Percentiles rank a stretch among this genome's conserved stretches.
phyloP scores from a whole-genome alignment of 192 early-diverging fungal species.

The Coemansia asiatica region DNA sequence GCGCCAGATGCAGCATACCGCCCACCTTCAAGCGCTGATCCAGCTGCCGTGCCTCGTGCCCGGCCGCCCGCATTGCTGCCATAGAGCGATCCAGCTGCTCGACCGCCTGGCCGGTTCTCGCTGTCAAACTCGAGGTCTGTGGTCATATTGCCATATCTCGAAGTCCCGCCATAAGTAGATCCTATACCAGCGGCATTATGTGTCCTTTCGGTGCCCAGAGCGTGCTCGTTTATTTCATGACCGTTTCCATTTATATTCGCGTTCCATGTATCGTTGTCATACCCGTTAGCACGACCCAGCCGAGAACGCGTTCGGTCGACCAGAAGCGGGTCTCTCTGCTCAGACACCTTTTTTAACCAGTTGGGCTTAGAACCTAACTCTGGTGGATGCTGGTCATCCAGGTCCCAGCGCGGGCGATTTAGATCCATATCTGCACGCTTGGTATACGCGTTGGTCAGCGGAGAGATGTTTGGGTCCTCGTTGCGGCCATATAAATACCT shows the following conservation, averaged over 20 bases:
- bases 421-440: not conserved
- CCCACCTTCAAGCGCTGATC: not conserved
- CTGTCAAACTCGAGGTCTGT: not conserved
- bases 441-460: not conserved
- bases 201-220: not conserved
- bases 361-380: not conserved
- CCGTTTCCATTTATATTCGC: not conserved
- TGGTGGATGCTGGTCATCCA: not conserved
- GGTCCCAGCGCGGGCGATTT: not conserved
- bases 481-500: not conserved
- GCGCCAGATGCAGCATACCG: not conserved
- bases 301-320: not conserved
- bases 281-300: not conserved
- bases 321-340: not conserved
- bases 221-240: not conserved
- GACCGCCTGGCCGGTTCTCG: not conserved
- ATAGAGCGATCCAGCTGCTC: not conserved
- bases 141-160: not conserved
- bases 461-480: not conserved
- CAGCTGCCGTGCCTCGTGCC: not conserved
- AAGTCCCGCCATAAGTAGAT: not conserved
- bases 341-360: not conserved
- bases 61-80: not conserved
- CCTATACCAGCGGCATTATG: not conserved
- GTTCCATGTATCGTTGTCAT: not conserved